A percentile compares a stretch with the other conserved stretches of the same genome.
Conservation (phyloP, 768 basidiomycete species). For the Boletus pseudopeckii region DNA sequence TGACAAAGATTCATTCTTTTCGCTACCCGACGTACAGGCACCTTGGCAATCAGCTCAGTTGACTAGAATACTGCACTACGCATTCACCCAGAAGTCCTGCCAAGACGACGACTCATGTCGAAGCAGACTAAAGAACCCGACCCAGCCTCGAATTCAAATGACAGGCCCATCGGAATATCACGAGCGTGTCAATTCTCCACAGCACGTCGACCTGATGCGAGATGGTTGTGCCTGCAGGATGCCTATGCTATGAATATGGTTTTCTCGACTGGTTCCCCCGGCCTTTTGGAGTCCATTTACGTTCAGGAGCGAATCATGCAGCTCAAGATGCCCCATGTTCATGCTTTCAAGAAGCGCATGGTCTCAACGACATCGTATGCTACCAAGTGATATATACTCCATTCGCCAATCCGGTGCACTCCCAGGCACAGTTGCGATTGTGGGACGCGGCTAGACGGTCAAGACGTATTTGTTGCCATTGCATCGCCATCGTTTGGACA, state of each 20-base stretch:
- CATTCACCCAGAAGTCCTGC: background rate
- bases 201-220: background rate
- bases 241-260: slow-evolving; percentile 82
- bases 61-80: background rate
- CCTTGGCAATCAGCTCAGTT: background rate
- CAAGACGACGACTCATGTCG: background rate
- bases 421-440: slow-evolving; percentile 87
- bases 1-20: slow-evolving; percentile 1
- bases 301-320: slow-evolving; percentile 89
- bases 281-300: slow-evolving; percentile 90
- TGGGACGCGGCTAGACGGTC: slow-evolving; percentile 93
- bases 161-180: background rate
- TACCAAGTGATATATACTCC: slow-evolving; percentile 89
- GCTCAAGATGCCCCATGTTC: slow-evolving; percentile 85
- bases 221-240: slow-evolving; percentile 63
- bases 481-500: slow-evolving; percentile 86
- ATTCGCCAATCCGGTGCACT: slow-evolving; percentile 92
- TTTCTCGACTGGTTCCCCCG: slow-evolving; percentile 93
- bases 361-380: slow-evolving; percentile 94
- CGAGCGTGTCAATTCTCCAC: slow-evolving; percentile 4
- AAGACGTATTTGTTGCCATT: slow-evolving; percentile 82
- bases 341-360: slow-evolving; percentile 82
- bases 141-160: background rate
- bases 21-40: background rate
- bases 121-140: background rate